phyloP scores from a whole-genome alignment of 75 land plant genomes.

The Pinus tabuliformis region DNA sequence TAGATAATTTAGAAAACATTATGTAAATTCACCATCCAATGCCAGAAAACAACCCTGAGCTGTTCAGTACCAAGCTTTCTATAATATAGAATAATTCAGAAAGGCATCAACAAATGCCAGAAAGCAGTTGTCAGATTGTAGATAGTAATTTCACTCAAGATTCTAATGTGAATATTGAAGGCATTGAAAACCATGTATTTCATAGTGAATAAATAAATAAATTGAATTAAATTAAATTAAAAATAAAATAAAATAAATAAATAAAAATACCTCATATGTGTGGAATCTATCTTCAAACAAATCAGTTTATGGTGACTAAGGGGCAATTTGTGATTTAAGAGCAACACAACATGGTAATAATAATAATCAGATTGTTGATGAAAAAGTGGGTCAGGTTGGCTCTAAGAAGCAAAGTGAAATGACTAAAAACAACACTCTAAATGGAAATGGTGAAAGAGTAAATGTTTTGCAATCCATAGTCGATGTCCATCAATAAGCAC shows the following conservation, averaged over 20 bases:
- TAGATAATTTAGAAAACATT: no score
- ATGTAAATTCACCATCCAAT: no score
- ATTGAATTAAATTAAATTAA: no score
- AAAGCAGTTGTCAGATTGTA: no score
- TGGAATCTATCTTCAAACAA: neutral
- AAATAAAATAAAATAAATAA: no score
- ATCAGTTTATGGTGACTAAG: neutral
- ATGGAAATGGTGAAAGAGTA: neutral
- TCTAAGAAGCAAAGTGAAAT: neutral
- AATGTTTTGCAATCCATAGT: neutral
- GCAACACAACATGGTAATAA: neutral
- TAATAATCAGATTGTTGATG: neutral
- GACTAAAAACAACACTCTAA: neutral
- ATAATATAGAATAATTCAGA: no score
- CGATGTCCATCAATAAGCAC: neutral
- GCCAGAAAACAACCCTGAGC: no score
- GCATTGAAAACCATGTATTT: neutral
- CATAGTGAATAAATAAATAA: no score
- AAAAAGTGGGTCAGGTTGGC: neutral
- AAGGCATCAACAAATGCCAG: no score
- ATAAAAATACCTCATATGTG: neutral
- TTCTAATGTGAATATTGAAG: neutral
- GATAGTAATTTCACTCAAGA: no score
- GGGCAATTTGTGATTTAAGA: neutral
- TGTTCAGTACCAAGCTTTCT: no score